phyloP scores from a whole-genome alignment of 2,329 filamentous ascomycete genomes.

The Pseudogymnoascus sp. region DNA sequence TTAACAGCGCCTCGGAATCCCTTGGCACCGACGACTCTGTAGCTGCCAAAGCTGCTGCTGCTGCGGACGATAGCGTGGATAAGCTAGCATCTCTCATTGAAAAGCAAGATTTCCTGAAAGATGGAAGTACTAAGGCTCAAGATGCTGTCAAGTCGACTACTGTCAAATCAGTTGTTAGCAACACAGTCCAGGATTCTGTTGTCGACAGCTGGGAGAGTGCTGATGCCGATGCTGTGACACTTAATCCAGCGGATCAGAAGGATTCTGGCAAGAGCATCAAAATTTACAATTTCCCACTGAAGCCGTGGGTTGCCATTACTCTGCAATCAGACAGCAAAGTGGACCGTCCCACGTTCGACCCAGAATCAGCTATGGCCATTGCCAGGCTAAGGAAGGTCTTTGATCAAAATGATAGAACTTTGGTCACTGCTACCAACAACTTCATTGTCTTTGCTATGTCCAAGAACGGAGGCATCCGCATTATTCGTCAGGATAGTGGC shows the following conservation, averaged over 20 bases:
- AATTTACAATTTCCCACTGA: constrained; percentile 91
- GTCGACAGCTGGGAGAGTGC: constrained; percentile 91
- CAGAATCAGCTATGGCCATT: constrained; percentile 75
- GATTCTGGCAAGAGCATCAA: constrained; percentile 58
- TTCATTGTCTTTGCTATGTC: constrained; percentile 94
- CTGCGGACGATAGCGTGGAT: constrained; percentile 42
- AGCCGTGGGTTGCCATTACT: constrained; percentile 85
- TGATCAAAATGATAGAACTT: constrained; percentile 89
- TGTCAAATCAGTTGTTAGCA: constrained; percentile 50
- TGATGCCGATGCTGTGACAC: constrained; percentile 57
- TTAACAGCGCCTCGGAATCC: neutral
- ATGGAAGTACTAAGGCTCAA: constrained; percentile 44
- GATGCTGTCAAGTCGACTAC: constrained; percentile 33
- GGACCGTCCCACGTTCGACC: constrained; percentile 55
- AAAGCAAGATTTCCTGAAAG: constrained; percentile 43
- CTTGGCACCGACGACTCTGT: constrained; percentile 23
- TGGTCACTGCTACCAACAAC: constrained; percentile 79
- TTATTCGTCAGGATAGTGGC: constrained; percentile 91
- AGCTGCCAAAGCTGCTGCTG: constrained; percentile 39
- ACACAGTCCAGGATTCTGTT: constrained; percentile 46
- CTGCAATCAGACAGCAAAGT: constrained; percentile 53
- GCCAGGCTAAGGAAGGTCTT: constrained; percentile 95
- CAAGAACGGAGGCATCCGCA: constrained; percentile 83
- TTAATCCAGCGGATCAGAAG: constrained; percentile 48
- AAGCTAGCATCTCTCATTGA: constrained; percentile 43